Conservation (phyloP, 2,329 filamentous ascomycete genomes). For the Spiromastix sp. region DNA sequence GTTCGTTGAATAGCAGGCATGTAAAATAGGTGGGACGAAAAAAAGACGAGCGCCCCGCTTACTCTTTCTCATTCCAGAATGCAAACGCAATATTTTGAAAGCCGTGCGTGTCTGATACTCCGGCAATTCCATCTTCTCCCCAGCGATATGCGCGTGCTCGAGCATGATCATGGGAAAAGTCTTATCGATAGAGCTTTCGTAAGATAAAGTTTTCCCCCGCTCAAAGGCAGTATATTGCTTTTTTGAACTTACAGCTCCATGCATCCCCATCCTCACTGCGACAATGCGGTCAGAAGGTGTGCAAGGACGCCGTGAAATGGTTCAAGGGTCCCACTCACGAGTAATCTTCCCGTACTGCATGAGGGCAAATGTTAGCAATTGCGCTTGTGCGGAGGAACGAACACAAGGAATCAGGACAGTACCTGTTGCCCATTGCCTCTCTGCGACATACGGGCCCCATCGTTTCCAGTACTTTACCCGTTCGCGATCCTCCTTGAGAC, state of each 20-base stretch:
- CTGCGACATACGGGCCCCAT: constrained; percentile 90
- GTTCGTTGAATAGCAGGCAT: constrained; percentile 2
- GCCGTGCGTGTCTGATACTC: constrained; percentile 87
- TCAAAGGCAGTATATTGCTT: constrained; percentile 4
- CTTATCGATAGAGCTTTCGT: constrained; percentile 34
- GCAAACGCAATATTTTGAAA: constrained; percentile 87
- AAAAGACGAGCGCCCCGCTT: constrained; percentile 20
- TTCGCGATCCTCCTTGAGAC: constrained; percentile 75
- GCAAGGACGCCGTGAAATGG: constrained; percentile 12
- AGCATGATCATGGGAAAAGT: constrained; percentile 90
- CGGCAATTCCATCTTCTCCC: constrained; percentile 95
- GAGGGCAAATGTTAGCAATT: constrained; percentile 17
- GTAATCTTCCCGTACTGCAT: constrained; percentile 80
- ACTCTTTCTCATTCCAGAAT: constrained; percentile 98
- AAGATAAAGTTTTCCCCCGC: constrained; percentile 1
- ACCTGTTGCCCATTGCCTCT: constrained; percentile 94
- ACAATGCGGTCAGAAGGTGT: no score
- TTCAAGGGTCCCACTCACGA: constrained; percentile 40
- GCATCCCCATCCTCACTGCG: constrained; percentile 72
- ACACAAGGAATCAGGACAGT: no score
- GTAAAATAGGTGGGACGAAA: constrained; percentile 4
- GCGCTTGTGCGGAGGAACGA: no score
- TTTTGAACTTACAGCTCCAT: constrained; percentile 68
- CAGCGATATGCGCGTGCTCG: constrained; percentile 82
- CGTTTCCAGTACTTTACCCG: constrained; percentile 92